These are phyloP conservation scores for Globisporangium camurandrum DNA, from an alignment of 352 stramenopile genomes.

Conservation along the genomic window DNA sequence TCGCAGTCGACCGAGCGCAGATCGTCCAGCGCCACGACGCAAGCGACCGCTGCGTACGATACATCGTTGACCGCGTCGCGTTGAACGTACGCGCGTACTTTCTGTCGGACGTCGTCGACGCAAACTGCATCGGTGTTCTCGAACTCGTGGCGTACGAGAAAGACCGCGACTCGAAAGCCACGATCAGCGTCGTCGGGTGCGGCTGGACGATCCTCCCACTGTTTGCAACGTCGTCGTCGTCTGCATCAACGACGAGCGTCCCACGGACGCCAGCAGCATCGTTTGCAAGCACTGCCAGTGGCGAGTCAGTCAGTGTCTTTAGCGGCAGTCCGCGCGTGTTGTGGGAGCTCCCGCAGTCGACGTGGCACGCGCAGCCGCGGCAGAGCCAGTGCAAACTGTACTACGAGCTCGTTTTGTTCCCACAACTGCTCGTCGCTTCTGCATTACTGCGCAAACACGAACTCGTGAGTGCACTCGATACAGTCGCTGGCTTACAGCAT, in stretches of 20 bases:
- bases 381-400: slow-evolving; percentile 56
- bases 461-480: slow-evolving; percentile 69
- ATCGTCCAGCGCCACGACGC: slow-evolving; percentile 43
- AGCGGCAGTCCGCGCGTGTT: slow-evolving; percentile 59
- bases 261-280: slow-evolving; percentile 8
- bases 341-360: slow-evolving; percentile 46
- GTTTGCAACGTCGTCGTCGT: slow-evolving; percentile 36
- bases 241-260: slow-evolving; percentile 11
- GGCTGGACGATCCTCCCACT: slow-evolving; percentile 91
- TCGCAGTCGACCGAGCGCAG: slow-evolving; percentile 36
- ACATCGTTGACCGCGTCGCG: slow-evolving; percentile 38
- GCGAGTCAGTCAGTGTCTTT: slow-evolving; percentile 61
- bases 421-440: slow-evolving; percentile 38
- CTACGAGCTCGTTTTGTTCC: slow-evolving; percentile 60
- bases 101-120: slow-evolving; percentile 78
- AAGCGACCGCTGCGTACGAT: slow-evolving; percentile 36
- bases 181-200: slow-evolving; percentile 68
- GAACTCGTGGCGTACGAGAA: slow-evolving; percentile 91
- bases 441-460: slow-evolving; percentile 84
- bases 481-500: slow-evolving; percentile 66
- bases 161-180: slow-evolving; percentile 67
- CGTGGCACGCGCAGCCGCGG: slow-evolving; percentile 49
- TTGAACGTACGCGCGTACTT: slow-evolving; percentile 83
- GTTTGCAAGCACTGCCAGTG: slow-evolving; percentile 25
- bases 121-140: slow-evolving; percentile 88